Base-by-base conservation (phyloP, 1,284 basidiomycete genomes). In the Puccinia polysora region DNA sequence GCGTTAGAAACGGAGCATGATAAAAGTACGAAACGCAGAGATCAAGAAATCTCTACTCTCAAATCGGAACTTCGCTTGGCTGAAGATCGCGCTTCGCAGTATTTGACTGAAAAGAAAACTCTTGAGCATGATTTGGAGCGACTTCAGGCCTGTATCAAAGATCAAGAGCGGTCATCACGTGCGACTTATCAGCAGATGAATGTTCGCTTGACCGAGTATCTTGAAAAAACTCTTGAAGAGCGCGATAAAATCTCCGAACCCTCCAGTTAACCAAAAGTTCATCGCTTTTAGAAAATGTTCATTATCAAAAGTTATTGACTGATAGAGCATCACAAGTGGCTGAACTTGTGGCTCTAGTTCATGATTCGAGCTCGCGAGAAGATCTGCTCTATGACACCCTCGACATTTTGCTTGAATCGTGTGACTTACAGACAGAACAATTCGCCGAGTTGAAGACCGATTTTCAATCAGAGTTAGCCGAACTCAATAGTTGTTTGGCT, bases 1-100 rank as follows among this genome's bases (percentile, higher is more conserved):
- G 58, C 62, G 40, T 43, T 71, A 32, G 49, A 62, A 32, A 20
- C 56, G 2, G 68, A 62, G 18, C 58, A 71, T 62, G 32, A 53
- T 8, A 71, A 71, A n/a, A 60, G 67, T 40, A 70, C 59, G 47
- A 58, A 59, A n/a, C 38, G 67, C 10, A 45, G 67, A 32, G 43
- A 70, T 12, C 25, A 36, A 36, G 56, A 70, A 49, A 60, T 70
- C 30, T 49, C 28, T 8, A 58, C 32, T 20, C 55, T 70, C 18
- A 70, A 70, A 32, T 25, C 20, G 14, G 55, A 70, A 52, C 45
- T 70, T 30, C 28, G 67, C 7, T 32, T 30, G 18, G 53, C 43
- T 49, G 67, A 70, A 60, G 56, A 60, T 38, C 53, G 45, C 18
- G 60, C 40, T 50, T 63, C 45, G 12, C 30, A 60, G 23, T 52